Percentiles rank a stretch among this genome's conserved stretches.
Evolutionary conservation across 106 monocot genomes (phyloP).

Genomic region (Allium fistulosum): DNA sequence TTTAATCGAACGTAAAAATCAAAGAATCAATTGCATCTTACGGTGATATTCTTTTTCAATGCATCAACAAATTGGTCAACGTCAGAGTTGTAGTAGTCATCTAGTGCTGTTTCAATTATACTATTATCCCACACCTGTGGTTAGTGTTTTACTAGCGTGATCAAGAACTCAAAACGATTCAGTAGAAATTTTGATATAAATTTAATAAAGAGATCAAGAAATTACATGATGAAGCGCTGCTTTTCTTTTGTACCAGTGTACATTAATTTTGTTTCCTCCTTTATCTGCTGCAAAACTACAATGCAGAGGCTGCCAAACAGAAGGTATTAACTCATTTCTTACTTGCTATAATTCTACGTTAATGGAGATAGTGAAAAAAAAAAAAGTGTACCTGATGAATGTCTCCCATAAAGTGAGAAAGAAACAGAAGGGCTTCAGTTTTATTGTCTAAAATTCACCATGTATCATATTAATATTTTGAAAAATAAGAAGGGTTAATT

Average conservation of each 20-base stretch:
- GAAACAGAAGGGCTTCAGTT: slow-evolving; percentile 55
- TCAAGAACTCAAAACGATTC: no score
- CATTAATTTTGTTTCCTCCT: slow-evolving; percentile 50
- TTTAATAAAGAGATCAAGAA: not conserved
- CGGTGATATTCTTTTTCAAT: slow-evolving; percentile 28
- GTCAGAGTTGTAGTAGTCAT: slow-evolving; percentile 18
- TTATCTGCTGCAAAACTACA: slow-evolving; percentile 37
- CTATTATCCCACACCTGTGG: slow-evolving; percentile 44
- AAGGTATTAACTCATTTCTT: no score
- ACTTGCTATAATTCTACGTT: no score
- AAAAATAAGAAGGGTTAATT: no score
- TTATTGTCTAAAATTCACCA: slow-evolving; percentile 32
- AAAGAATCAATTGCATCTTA: slow-evolving; percentile 1
- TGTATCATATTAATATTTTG: no score
- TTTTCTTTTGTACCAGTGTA: slow-evolving; percentile 39
- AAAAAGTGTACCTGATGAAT: slow-evolving; percentile 36
- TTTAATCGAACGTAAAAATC: not conserved
- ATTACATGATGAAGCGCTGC: slow-evolving; percentile 39
- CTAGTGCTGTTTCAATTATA: slow-evolving; percentile 33
- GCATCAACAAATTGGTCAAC: slow-evolving; percentile 9
- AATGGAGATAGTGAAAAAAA: no score
- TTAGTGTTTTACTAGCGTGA: not conserved
- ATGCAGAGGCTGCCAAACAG: slow-evolving; percentile 34
- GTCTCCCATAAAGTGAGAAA: slow-evolving; percentile 52
- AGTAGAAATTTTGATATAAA: no score